These are phyloP conservation scores for Globisporangium acanthophoron DNA, from an alignment of 352 stramenopile species.

Conservation along the genomic window DNA sequence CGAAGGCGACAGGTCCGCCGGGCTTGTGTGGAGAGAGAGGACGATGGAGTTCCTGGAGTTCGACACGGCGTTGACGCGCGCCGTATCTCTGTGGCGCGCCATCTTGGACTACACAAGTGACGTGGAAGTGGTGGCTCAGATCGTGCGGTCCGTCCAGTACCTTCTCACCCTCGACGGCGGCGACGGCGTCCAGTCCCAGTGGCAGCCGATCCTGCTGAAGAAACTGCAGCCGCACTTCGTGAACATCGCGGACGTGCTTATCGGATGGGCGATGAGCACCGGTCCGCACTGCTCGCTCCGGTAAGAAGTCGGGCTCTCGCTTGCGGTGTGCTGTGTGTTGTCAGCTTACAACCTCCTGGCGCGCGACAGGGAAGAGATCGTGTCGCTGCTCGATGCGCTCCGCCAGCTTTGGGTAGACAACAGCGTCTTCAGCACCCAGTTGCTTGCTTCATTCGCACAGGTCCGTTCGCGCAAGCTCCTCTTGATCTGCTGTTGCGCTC, in stretches of 20 bases:
- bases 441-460: slow-evolving; percentile 53
- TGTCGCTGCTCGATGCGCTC: slow-evolving; percentile 40
- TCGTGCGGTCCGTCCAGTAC: slow-evolving; percentile 27
- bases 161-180: slow-evolving; percentile 19
- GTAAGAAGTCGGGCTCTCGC: slow-evolving; percentile 15
- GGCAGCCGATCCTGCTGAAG: slow-evolving; percentile 23
- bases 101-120: slow-evolving; percentile 48
- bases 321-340: background rate
- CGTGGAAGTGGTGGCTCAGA: slow-evolving; percentile 26
- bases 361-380: slow-evolving; percentile 35
- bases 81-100: slow-evolving; percentile 42
- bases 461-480: slow-evolving; percentile 16
- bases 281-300: slow-evolving; percentile 24
- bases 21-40: slow-evolving; percentile 25
- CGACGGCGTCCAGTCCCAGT: slow-evolving; percentile 12
- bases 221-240: slow-evolving; percentile 68
- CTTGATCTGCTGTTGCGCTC: background rate
- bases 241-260: slow-evolving; percentile 59
- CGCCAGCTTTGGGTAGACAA: slow-evolving; percentile 57
- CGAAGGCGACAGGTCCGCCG: background rate
- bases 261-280: slow-evolving; percentile 61
- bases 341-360: background rate
- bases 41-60: slow-evolving; percentile 43
- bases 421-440: slow-evolving; percentile 62
- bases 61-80: slow-evolving; percentile 25